These are phyloP conservation scores for Scorias spongiosa DNA, from an alignment of 2,329 filamentous ascomycete species.

Conservation along the genomic window DNA sequence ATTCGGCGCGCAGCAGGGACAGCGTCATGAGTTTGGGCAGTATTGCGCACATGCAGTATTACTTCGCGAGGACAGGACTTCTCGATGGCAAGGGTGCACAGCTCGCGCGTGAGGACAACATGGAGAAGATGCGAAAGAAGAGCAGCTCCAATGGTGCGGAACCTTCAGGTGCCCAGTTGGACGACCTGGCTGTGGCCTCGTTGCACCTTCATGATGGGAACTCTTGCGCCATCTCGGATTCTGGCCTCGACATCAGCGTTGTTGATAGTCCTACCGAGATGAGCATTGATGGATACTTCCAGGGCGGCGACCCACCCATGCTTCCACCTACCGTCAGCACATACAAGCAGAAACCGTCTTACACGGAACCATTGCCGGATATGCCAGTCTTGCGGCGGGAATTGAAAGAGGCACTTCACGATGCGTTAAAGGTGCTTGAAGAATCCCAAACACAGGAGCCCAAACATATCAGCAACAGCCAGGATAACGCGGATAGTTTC, in stretches of 20 bases:
- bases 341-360: conserved; percentile 72
- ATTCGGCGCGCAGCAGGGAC: conserved; percentile 76
- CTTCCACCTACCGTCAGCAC: conserved; percentile 95
- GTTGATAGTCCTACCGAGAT: conserved; percentile 40
- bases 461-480: conserved; percentile 6
- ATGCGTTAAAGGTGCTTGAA: conserved; percentile 52
- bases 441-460: conserved; percentile 30
- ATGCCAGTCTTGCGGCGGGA: conserved; percentile 61
- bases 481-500: conserved; percentile 42
- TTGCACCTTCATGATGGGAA: conserved; percentile 13
- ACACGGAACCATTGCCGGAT: conserved; percentile 70
- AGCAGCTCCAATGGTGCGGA: conserved; percentile 8
- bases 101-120: conserved; percentile 55
- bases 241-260: conserved; percentile 21
- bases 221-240: conserved; percentile 16
- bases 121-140: conserved; percentile 10
- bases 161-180: conserved; percentile 7
- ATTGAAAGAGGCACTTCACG: conserved; percentile 50
- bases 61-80: conserved; percentile 87
- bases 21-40: conserved; percentile 93
- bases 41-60: conserved; percentile 95
- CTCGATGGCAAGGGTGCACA: conserved; percentile 87
- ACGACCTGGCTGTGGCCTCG: conserved; percentile 11
- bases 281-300: conserved; percentile 33
- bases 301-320: conserved; percentile 55